phyloP scores from a whole-genome alignment of 2,329 filamentous ascomycete species.

The Pseudogymnoascus sp. region DNA sequence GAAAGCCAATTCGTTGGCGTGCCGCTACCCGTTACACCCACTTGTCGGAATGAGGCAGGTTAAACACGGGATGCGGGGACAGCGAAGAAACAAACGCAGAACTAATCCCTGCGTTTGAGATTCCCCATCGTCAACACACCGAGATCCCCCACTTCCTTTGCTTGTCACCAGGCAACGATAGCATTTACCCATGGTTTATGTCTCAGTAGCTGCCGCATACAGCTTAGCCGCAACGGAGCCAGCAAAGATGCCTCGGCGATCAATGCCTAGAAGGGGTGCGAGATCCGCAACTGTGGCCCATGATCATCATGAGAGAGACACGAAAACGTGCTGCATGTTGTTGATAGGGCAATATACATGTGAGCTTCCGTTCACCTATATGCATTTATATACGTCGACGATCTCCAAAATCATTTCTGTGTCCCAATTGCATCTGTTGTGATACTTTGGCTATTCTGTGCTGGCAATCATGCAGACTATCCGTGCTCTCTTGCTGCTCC shows the following conservation, averaged over 20 bases:
- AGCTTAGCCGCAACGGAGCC: neutral
- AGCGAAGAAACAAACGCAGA: neutral
- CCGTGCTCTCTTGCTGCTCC: slow-evolving; percentile 13
- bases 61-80: neutral
- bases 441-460: neutral
- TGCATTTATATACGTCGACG: neutral
- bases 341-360: neutral
- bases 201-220: slow-evolving; percentile 1
- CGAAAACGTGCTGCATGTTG: neutral
- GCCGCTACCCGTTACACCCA: neutral
- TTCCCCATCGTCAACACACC: neutral
- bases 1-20: neutral
- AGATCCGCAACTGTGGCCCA: neutral
- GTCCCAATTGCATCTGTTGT: neutral
- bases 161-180: neutral
- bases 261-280: neutral
- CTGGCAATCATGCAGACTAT: neutral
- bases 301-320: neutral
- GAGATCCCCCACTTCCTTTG: neutral
- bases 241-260: neutral
- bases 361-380: neutral
- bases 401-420: neutral
- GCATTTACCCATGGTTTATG: neutral
- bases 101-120: neutral
- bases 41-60: slow-evolving; percentile 9